Conservation (phyloP, 768 basidiomycete species). For the Crucibulum laeve region DNA sequence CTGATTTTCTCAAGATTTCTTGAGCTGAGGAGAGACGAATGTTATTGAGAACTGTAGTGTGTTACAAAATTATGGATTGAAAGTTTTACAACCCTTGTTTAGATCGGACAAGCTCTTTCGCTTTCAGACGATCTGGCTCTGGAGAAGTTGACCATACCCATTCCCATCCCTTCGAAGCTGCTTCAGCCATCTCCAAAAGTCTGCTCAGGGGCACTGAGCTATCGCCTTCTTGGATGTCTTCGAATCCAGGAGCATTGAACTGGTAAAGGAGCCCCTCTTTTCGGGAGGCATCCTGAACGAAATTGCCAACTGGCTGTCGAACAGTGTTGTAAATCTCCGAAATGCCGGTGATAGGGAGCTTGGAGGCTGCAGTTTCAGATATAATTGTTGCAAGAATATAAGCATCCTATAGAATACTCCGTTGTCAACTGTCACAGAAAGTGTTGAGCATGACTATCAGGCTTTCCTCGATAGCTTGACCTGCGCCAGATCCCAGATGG, state of each 20-base stretch:
- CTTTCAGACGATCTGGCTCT: neutral
- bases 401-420: neutral
- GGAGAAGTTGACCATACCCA: neutral
- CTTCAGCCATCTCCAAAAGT: neutral
- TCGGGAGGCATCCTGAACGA: neutral
- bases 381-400: neutral
- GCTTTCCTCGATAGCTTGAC: constrained; percentile 22
- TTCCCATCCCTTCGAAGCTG: neutral
- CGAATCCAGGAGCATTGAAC: neutral
- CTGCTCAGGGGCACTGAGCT: neutral
- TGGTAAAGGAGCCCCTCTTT: neutral
- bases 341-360: neutral
- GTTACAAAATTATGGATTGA: no score
- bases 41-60: no score
- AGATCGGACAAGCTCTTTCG: no score
- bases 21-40: no score
- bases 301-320: constrained; percentile 1
- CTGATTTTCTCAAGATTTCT: no score
- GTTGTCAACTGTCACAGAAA: neutral
- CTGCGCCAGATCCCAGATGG: constrained; percentile 21
- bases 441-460: constrained; percentile 1
- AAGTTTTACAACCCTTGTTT: no score
- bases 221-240: neutral
- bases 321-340: neutral
- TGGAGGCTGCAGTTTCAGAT: neutral